Evolutionary conservation across 2,329 filamentous ascomycete species (phyloP), one percentile per base, ranked within the genome.

Genomic region (Aotearoamyces nothofagi): DNA sequence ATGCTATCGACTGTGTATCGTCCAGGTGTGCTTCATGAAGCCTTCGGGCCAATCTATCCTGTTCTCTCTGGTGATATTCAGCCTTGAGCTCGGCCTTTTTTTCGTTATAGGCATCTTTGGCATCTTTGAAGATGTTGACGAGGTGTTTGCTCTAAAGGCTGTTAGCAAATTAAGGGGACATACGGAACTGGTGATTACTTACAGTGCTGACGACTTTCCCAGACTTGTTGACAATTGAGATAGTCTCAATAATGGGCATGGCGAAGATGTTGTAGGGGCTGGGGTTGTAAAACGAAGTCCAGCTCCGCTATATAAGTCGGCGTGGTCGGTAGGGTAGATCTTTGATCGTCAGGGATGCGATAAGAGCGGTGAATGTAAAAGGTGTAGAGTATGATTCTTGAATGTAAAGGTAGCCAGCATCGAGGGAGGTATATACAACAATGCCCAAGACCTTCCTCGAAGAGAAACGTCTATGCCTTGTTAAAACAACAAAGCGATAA

Each of bases 121-220:
- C 87, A 50, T 94, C 84, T 52, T 83, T 92, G 64, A 92, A 92
- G 47, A 94, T 78, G 49, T 74, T 77, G 47, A 92, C 69, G 14
- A 96, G 62, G 44, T 93, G 81, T 57, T 92, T 93, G 47, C 83
- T 83, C 83, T 92, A 46, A 19, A n/a, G 16, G 22, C 13, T 15
- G 17, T 28, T 46, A 34, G 41, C 30, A 30, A 12, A 19, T 29
- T 26, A 20, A 20, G 16, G 13, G 24, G 29, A 25, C 23, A 30
- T 17, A 30, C 33, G 12, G 17, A 16, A 27, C 23, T 20, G 34
- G 26, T 27, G 36, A 31, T 29, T 34, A 38, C 77, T 52, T 63
- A 86, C 82, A 34, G 78, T 90, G 63, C 76, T 86, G 43, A 93
- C 81, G 28, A 92, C 75, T 57, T 92, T 92, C 45, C 83, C 83